These are phyloP conservation scores for Calonectria naviculata DNA, from an alignment of 2,329 filamentous ascomycete species.

Conservation along the genomic window DNA sequence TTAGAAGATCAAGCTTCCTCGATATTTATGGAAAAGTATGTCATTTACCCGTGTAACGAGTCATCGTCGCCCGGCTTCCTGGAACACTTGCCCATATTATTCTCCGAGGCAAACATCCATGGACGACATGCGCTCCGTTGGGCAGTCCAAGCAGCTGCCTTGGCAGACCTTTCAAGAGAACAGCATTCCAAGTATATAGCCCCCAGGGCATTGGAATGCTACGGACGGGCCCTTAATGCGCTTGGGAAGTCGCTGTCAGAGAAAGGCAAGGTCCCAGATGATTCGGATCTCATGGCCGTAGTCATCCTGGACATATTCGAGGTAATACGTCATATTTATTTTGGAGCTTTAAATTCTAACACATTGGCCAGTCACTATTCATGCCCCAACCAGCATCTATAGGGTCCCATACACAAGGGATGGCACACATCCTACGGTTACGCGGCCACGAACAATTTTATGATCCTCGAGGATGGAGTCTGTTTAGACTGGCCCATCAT, in stretches of 20 bases:
- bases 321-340: slow-evolving; percentile 28
- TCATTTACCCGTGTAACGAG: slow-evolving; percentile 50
- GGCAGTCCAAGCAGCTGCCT: slow-evolving; percentile 50
- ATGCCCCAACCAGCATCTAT: slow-evolving; percentile 35
- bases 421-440: slow-evolving; percentile 52
- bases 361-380: slow-evolving; percentile 44
- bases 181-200: slow-evolving; percentile 31
- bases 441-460: slow-evolving; percentile 49
- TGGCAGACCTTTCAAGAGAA: slow-evolving; percentile 46
- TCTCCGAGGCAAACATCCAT: slow-evolving; percentile 50
- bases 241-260: slow-evolving; percentile 45
- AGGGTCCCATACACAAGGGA: slow-evolving; percentile 51
- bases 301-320: slow-evolving; percentile 55
- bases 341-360: not conserved
- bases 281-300: slow-evolving; percentile 53
- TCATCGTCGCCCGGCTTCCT: slow-evolving; percentile 51
- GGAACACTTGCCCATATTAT: slow-evolving; percentile 50
- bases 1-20: slow-evolving; percentile 44
- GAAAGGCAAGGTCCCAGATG: slow-evolving; percentile 48
- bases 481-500: slow-evolving; percentile 53
- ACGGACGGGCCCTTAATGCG: slow-evolving; percentile 48
- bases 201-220: slow-evolving; percentile 45
- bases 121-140: slow-evolving; percentile 51
- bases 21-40: slow-evolving; percentile 51
- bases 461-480: slow-evolving; percentile 50